phyloP scores from a whole-genome alignment of 805 yeast genomes.

The Yamadazyma paraphyllophila region DNA sequence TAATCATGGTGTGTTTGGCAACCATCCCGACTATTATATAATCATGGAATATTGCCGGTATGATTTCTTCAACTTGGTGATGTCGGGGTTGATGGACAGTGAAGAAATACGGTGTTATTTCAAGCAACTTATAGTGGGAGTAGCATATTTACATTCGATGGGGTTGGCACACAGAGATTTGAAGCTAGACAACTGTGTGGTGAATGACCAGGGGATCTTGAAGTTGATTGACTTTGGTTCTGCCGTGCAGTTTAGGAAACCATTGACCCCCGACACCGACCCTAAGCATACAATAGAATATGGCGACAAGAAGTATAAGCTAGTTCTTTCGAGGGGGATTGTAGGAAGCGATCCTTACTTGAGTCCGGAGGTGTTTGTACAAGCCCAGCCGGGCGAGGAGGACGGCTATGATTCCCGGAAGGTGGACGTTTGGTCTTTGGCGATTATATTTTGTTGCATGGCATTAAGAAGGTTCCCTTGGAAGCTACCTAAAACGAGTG shows the following conservation, averaged over 20 bases:
- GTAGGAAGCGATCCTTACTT: slow-evolving; percentile 96
- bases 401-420: slow-evolving; percentile 77
- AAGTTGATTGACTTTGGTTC: slow-evolving; percentile 94
- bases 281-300: slow-evolving; percentile 14
- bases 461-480: slow-evolving; percentile 86
- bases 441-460: slow-evolving; percentile 91
- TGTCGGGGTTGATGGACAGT: slow-evolving; percentile 76
- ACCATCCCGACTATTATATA: slow-evolving; percentile 48
- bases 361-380: slow-evolving; percentile 82
- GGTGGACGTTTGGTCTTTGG: slow-evolving; percentile 91
- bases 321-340: slow-evolving; percentile 69
- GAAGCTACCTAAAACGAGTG: slow-evolving; percentile 83
- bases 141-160: slow-evolving; percentile 67
- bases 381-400: slow-evolving; percentile 15
- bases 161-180: slow-evolving; percentile 93
- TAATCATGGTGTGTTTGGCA: slow-evolving; percentile 26
- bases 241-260: slow-evolving; percentile 76
- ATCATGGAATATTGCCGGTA: slow-evolving; percentile 92
- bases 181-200: slow-evolving; percentile 91
- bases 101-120: slow-evolving; percentile 78
- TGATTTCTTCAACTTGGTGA: slow-evolving; percentile 90
- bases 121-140: slow-evolving; percentile 76
- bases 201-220: slow-evolving; percentile 66
- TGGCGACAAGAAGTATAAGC: slow-evolving; percentile 48
- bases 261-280: slow-evolving; percentile 17